Evolutionary conservation across 257 asterid species (phyloP), one percentile per base, ranked within the genome.

Genomic region (Orobanche coerulescens): DNA sequence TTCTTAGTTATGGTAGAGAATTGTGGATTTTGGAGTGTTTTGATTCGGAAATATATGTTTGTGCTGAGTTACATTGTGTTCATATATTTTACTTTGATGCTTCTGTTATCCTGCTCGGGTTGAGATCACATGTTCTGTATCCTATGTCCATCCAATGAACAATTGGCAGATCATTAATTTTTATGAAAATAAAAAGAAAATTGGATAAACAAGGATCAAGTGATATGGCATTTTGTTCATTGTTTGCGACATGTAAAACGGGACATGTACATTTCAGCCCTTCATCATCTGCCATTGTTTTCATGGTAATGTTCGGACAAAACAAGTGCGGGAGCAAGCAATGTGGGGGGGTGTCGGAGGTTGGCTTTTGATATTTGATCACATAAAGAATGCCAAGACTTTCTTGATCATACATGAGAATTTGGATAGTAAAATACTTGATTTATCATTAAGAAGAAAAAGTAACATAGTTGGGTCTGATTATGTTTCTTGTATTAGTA

Each of bases 41-140:
- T 42, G 31, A 6, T 30, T 26, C 20, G 36, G 46, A 4, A n/a
- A 22, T 25, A 12, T 22, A 0, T 34, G 58, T 50, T 53, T 70
- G 34, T 58, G 44, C 12, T 22, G 15, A 24, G 1, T 67, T 58
- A 28, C 24, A 5, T 67, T 61, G 9, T 26, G 47, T 50, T 49
- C 49, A 25, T 23, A 25, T 23, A 37, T 22, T 48, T 30, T 49
- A 18, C 11, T 61, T 43, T 28, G 63, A 54, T 73, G 62, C 19
- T 46, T n/a, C 5, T 0, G 2, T 10, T 58, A 15, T 24, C 30
- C 15, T 55, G 70, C n/a, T n/a, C n/a, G n/a, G n/a, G n/a, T n/a
- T n/a, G n/a, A n/a, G n/a, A n/a, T n/a, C n/a, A n/a, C n/a, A n/a
- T n/a, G n/a, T n/a, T n/a, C n/a, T n/a, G n/a, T n/a, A n/a, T n/a